These are phyloP conservation scores for Ambispora gerdemannii DNA, from an alignment of 192 early-diverging fungal genomes.

Conservation along the genomic window DNA sequence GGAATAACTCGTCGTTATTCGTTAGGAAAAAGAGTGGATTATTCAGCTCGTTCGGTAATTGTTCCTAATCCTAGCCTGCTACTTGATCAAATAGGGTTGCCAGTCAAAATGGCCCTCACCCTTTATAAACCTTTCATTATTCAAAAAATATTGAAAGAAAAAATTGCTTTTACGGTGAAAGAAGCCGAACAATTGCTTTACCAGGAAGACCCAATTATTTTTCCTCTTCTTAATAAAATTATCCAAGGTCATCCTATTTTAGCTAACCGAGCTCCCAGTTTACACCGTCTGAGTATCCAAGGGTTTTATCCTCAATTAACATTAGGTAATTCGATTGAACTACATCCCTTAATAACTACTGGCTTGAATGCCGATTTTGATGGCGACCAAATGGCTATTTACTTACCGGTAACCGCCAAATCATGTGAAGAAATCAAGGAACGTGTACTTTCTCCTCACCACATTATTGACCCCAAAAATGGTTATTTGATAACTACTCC, in stretches of 20 bases:
- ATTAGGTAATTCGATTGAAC: slow-evolving; percentile 1
- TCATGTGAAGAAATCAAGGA: background rate
- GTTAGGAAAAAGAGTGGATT: slow-evolving; percentile 20
- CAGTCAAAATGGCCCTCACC: slow-evolving; percentile 12
- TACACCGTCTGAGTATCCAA: slow-evolving; percentile 16
- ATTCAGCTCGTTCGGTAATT: slow-evolving; percentile 26
- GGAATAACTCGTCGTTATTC: slow-evolving; percentile 15
- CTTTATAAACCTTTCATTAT: slow-evolving; percentile 25
- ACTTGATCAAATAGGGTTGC: background rate
- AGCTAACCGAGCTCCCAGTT: slow-evolving; percentile 9
- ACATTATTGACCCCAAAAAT: slow-evolving; percentile 25
- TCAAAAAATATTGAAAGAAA: slow-evolving; percentile 21
- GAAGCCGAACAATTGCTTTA: slow-evolving; percentile 12
- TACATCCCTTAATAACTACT: slow-evolving; percentile 14
- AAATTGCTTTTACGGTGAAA: slow-evolving; percentile 15
- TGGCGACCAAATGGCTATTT: slow-evolving; percentile 20
- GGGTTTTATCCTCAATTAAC: slow-evolving; percentile 7
- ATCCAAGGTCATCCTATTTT: slow-evolving; percentile 2
- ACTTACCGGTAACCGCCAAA: background rate
- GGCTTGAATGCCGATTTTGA: slow-evolving; percentile 22
- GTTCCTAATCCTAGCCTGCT: slow-evolving; percentile 10
- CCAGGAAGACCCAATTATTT: background rate
- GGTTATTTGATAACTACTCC: slow-evolving; percentile 9
- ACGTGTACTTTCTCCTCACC: background rate
- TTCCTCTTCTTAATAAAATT: slow-evolving; percentile 6